phyloP scores from a whole-genome alignment of 805 yeast species.

The Candida pseudoglaebosa region DNA sequence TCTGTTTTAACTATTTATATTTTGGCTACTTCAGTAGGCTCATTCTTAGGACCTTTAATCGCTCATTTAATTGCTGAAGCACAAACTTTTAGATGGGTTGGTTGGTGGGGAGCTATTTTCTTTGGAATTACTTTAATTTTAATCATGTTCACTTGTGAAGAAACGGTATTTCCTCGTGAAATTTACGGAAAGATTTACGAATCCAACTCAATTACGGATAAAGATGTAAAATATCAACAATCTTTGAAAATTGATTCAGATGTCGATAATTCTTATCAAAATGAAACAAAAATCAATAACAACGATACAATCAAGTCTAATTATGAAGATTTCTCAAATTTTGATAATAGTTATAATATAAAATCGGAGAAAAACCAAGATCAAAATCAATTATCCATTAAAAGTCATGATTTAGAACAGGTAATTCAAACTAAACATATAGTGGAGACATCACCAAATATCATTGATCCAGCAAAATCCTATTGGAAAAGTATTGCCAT shows the following conservation, averaged over 20 bases:
- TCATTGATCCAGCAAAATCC: constrained; percentile 18
- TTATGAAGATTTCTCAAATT: not conserved
- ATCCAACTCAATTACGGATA: constrained; percentile 9
- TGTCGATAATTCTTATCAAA: no score
- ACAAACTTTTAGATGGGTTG: constrained; percentile 75
- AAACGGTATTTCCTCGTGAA: constrained; percentile 62
- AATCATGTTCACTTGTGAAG: constrained; percentile 61
- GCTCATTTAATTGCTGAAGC: constrained; percentile 68
- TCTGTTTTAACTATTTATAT: constrained; percentile 69
- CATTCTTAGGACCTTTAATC: constrained; percentile 73
- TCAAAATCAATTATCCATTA: no score
- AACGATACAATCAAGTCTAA: not conserved
- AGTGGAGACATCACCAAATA: constrained; percentile 7
- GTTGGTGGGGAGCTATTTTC: constrained; percentile 58
- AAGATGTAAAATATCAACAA: no score
- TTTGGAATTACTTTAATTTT: constrained; percentile 45
- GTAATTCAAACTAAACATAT: constrained; percentile 13
- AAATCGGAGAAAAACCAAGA: no score
- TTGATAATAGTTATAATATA: no score
- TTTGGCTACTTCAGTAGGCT: constrained; percentile 70
- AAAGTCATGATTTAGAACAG: no score
- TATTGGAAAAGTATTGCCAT: constrained; percentile 46
- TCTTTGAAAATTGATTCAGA: no score
- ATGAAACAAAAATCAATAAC: no score
- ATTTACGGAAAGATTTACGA: constrained; percentile 18